Percentiles rank a stretch among this genome's conserved stretches.
Evolutionary conservation across 805 yeast species (phyloP).

Genomic region (Cyberlindnera samutprakarnensis): DNA sequence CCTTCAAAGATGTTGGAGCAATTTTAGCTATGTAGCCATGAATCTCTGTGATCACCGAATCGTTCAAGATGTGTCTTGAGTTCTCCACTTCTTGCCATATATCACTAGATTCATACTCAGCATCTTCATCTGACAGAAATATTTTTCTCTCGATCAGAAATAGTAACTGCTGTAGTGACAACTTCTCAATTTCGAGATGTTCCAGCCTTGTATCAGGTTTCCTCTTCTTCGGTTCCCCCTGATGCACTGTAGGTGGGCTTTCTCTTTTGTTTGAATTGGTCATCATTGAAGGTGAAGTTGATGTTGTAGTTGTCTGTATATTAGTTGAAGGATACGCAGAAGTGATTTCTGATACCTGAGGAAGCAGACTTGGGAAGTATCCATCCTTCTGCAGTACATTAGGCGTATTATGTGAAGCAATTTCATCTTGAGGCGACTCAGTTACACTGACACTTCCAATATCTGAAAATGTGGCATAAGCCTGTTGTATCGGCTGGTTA

Average conservation of each 20-base stretch:
- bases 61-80: constrained; percentile 14
- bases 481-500: too few relatives aligned
- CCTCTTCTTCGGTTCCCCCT: constrained; percentile 10
- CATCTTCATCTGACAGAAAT: constrained; percentile 21
- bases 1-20: constrained; percentile 7
- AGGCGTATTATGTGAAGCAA: too few relatives aligned
- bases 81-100: constrained; percentile 20
- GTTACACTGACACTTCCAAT: too few relatives aligned
- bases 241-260: not conserved
- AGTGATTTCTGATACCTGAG: too few relatives aligned
- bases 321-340: too few relatives aligned
- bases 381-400: too few relatives aligned
- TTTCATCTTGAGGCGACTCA: too few relatives aligned
- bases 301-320: too few relatives aligned
- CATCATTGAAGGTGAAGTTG: too few relatives aligned
- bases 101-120: constrained; percentile 19
- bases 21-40: constrained; percentile 18
- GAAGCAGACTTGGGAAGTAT: too few relatives aligned
- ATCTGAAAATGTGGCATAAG: too few relatives aligned
- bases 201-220: constrained; percentile 11
- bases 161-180: constrained; percentile 5
- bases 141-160: constrained; percentile 8
- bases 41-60: constrained; percentile 14
- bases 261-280: too few relatives aligned
- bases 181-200: constrained; percentile 13